Evolutionary conservation across 495 filamentous ascomycete genomes (phyloP).

Genomic region (Poronia punctata): DNA sequence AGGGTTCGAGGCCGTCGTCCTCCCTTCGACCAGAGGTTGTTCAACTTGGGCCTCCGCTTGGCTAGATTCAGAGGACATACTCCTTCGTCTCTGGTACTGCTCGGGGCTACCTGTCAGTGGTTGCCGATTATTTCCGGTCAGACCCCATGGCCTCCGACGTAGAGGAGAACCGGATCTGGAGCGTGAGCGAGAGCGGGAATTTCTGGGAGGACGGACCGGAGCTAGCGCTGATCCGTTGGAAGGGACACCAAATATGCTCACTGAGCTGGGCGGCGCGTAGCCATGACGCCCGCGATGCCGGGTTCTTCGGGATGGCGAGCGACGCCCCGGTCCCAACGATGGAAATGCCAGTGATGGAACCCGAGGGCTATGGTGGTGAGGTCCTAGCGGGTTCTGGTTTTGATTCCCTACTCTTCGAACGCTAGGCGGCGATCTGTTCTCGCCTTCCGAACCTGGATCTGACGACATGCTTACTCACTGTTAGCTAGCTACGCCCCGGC

Average conservation of each 20-base stretch:
- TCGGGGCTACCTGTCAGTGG: slow-evolving; percentile 15
- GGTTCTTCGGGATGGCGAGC: slow-evolving; percentile 34
- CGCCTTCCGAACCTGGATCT: too few relatives aligned
- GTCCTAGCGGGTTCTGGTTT: background rate
- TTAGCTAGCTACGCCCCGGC: too few relatives aligned
- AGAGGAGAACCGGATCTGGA: too few relatives aligned
- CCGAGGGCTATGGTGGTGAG: background rate
- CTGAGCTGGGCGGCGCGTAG: slow-evolving; percentile 1
- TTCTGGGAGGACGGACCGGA: slow-evolving; percentile 13
- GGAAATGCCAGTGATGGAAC: too few relatives aligned
- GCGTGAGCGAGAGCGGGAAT: slow-evolving; percentile 8
- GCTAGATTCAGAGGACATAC: slow-evolving; percentile 7
- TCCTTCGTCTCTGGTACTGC: slow-evolving; percentile 15
- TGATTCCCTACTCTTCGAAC: slow-evolving; percentile 11
- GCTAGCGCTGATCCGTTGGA: slow-evolving; percentile 6
- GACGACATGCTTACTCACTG: too few relatives aligned
- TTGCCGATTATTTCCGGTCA: too few relatives aligned
- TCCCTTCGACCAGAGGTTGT: too few relatives aligned
- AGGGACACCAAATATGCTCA: slow-evolving; percentile 4
- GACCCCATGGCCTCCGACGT: too few relatives aligned
- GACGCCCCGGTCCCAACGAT: too few relatives aligned
- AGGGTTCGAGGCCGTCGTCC: too few relatives aligned
- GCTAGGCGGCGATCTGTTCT: too few relatives aligned
- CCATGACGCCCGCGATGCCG: slow-evolving; percentile 19
- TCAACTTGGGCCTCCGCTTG: slow-evolving; percentile 9